Conservation (phyloP, 352 stramenopile genomes). For the Phytophthora constricta region DNA sequence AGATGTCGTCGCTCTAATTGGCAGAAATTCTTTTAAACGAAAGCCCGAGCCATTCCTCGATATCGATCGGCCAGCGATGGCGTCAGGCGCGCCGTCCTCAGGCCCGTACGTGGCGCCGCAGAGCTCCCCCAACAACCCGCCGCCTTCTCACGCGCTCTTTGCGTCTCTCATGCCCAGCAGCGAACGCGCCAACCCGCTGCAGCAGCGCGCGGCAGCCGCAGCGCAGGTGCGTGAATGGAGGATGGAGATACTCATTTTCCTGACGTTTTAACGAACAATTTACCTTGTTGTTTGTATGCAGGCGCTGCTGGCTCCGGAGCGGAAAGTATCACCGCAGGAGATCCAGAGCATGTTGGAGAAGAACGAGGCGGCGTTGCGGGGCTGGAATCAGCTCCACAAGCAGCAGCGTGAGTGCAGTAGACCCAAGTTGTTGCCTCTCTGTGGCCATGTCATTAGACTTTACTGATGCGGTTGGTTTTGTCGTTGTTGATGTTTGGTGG, state of each 20-base stretch:
- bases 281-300: not conserved
- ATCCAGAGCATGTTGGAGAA: constrained; percentile 89
- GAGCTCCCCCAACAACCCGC: not conserved
- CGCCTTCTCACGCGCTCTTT: constrained; percentile 21
- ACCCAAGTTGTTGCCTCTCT: no score
- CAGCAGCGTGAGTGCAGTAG: constrained; percentile 84
- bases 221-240: constrained; percentile 45
- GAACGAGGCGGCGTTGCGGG: constrained; percentile 78
- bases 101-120: constrained; percentile 27
- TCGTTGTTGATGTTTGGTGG: constrained; percentile 3
- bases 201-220: constrained; percentile 66
- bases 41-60: not conserved
- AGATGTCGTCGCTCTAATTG: no score
- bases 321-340: constrained; percentile 63
- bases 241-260: not conserved
- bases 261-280: not conserved
- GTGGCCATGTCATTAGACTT: no score
- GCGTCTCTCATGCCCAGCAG: constrained; percentile 16
- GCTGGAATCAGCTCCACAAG: constrained; percentile 76
- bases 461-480: no score
- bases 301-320: constrained; percentile 46
- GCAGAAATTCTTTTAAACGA: no score
- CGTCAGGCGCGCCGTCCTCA: constrained; percentile 25
- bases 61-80: constrained; percentile 17
- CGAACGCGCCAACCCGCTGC: constrained; percentile 42